Percentiles rank a stretch among this genome's conserved stretches.
These are phyloP conservation scores for Pythium dissimile DNA, from an alignment of 352 stramenopile species.

Conservation along the genomic window DNA sequence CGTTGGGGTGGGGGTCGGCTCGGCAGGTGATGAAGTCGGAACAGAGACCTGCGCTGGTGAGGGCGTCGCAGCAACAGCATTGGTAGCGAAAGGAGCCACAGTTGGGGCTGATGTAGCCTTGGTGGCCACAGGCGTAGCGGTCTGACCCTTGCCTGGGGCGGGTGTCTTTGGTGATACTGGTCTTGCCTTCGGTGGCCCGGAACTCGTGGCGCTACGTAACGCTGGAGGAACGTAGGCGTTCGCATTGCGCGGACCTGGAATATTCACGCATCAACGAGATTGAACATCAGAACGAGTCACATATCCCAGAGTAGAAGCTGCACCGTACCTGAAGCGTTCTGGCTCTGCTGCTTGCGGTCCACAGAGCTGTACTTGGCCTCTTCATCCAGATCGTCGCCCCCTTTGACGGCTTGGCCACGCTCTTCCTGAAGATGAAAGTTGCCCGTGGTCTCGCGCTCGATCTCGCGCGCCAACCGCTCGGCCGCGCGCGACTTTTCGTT, in stretches of 20 bases:
- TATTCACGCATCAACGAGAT: neutral
- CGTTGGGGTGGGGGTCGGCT: neutral
- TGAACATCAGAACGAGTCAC: no score
- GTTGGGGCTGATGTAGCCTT: neutral
- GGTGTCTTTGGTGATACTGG: conserved; percentile 11
- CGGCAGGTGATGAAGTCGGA: neutral
- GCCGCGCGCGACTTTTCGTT: conserved; percentile 82
- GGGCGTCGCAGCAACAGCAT: neutral
- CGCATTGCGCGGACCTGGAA: conserved; percentile 18
- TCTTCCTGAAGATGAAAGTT: conserved; percentile 97
- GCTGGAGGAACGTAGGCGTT: conserved; percentile 72
- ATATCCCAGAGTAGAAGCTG: neutral
- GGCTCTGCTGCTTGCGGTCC: conserved; percentile 36
- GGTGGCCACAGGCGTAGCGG: neutral
- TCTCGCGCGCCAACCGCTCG: conserved; percentile 93
- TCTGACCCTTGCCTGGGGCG: neutral
- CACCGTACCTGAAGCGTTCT: neutral
- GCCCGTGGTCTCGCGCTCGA: conserved; percentile 87
- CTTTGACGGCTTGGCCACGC: conserved; percentile 72
- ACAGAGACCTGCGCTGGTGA: neutral
- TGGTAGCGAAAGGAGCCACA: neutral
- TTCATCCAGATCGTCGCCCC: conserved; percentile 87
- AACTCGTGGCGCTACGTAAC: conserved; percentile 46
- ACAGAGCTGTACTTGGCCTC: conserved; percentile 96
- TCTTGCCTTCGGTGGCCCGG: conserved; percentile 16